Percentiles rank a stretch among this genome's conserved stretches.
Conservation (phyloP, 1,284 basidiomycete genomes). For the Exobasidium cylindrosporum region DNA sequence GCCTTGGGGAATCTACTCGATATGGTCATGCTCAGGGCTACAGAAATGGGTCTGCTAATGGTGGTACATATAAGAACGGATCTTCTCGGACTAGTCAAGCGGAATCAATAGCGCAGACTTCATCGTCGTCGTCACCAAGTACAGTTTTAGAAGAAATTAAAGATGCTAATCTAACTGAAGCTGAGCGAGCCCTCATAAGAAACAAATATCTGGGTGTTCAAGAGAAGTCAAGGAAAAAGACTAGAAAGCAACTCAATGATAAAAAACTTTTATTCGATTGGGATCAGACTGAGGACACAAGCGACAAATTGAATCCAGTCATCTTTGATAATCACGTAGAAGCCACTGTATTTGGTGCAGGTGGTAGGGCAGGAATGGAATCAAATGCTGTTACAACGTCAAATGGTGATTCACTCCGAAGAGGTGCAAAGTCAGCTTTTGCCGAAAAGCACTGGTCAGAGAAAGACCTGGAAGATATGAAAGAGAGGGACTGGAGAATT, state of each 20-base stretch:
- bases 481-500: conserved; percentile 96
- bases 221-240: conserved; percentile 74
- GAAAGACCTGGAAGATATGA: conserved; percentile 90
- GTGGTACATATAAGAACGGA: not conserved
- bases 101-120: not conserved
- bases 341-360: conserved; percentile 17
- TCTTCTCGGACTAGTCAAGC: not conserved
- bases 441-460: conserved; percentile 88
- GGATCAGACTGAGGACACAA: conserved; percentile 60
- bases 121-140: not conserved
- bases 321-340: conserved; percentile 23
- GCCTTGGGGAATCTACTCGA: too few relatives aligned
- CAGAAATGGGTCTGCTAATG: not conserved
- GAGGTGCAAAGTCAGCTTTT: conserved; percentile 72
- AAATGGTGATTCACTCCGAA: conserved; percentile 40
- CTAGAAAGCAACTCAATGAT: conserved; percentile 61
- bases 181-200: conserved; percentile 37
- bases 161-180: conserved; percentile 26
- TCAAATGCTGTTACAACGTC: conserved; percentile 9
- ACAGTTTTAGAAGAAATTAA: not conserved
- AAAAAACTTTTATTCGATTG: conserved; percentile 98
- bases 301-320: conserved; percentile 22
- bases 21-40: too few relatives aligned
- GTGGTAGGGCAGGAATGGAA: conserved; percentile 33
- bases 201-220: conserved; percentile 45